phyloP scores from a whole-genome alignment of 1,284 basidiomycete genomes.

The Tylopilus sp. region DNA sequence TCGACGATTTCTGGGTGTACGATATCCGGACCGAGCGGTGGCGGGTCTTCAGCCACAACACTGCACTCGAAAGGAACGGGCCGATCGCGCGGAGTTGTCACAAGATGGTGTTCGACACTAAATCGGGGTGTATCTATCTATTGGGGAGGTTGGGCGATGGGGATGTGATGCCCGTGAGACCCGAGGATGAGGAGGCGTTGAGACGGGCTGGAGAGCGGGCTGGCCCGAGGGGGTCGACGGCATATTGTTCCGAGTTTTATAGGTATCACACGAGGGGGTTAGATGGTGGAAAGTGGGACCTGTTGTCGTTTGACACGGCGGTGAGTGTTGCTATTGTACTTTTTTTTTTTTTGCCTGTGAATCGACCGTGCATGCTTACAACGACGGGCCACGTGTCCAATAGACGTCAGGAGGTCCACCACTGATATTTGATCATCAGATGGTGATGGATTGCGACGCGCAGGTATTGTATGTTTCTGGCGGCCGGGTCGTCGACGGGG shows the following conservation, averaged over 20 bases:
- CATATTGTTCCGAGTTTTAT: conserved; percentile 63
- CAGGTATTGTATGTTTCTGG: conserved; percentile 79
- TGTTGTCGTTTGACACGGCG: conserved; percentile 57
- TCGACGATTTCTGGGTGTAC: conserved; percentile 82
- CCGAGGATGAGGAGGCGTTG: conserved; percentile 23
- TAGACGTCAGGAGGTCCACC: conserved; percentile 68
- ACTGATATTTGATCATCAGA: conserved; percentile 77
- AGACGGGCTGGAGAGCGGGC: conserved; percentile 26
- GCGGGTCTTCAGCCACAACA: conserved; percentile 57
- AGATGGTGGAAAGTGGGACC: conserved; percentile 63
- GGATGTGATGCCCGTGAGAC: conserved; percentile 37
- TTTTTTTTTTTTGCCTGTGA: too few species aligned
- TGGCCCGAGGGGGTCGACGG: conserved; percentile 20
- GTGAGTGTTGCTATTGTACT: conserved; percentile 38
- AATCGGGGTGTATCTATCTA: conserved; percentile 70
- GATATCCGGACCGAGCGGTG: conserved; percentile 60
- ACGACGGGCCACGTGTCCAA: too few species aligned
- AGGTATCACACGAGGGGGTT: conserved; percentile 62
- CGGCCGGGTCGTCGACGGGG: conserved; percentile 66
- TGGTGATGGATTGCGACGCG: conserved; percentile 69
- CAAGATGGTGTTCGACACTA: conserved; percentile 76
- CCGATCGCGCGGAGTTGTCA: conserved; percentile 76
- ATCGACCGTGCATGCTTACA: too few species aligned
- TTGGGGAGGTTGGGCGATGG: conserved; percentile 59
- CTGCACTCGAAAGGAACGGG: conserved; percentile 55